Base-by-base conservation (phyloP, 768 basidiomycete species). In the Mycena vulgaris region DNA sequence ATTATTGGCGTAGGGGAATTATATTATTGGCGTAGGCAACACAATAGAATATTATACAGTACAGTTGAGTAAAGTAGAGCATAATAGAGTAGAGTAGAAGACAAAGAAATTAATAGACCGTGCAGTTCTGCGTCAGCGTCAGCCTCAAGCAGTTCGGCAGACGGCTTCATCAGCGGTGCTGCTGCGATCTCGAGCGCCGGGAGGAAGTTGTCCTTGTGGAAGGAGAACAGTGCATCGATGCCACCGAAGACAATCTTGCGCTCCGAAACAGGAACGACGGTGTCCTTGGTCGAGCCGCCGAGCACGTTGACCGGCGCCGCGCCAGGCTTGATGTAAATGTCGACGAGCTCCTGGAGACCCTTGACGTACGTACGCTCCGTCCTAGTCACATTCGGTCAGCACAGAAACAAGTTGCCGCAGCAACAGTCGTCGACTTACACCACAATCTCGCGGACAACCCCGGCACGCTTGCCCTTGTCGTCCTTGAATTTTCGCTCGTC, bases 331-430 rank as follows among this genome's bases (percentile, higher is more conserved):
- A 99, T 94, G 78, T 99, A 99, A 58, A 99, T 97, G 67, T 95
- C 94, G 57, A 97, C 91, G 11, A 99, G 89, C 79, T 98, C 97
- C 76, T 95, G 92, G 35, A 99, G 83, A n/a, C 95, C 94, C 72
- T 93, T 93, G 69, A 97, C 95, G 80, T 99, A 99, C 2, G 96
- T 96, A 69, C 93, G 88, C 81, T 99, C 98, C 49, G 97, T 99
- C 75, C 95, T 95, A 76, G 39, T 72, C n/a, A 66, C 8, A 68
- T 33, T 59, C 64, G 74, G 70, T 77, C 31, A 77, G 59, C 66
- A 75, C 68, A 63, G 31, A 16, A 5, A 39, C 67, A 37, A 47
- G n/a, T n/a, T n/a, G n/a, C 11, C n/a, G 48, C 33, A 7, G 65
- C 37, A 72, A 39, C 37, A 70, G 25, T 25, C 51, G 53, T 25